Base-by-base conservation (phyloP, 225 moss, liverwort and hornwort species). In the Marchantia polymorpha region DNA sequence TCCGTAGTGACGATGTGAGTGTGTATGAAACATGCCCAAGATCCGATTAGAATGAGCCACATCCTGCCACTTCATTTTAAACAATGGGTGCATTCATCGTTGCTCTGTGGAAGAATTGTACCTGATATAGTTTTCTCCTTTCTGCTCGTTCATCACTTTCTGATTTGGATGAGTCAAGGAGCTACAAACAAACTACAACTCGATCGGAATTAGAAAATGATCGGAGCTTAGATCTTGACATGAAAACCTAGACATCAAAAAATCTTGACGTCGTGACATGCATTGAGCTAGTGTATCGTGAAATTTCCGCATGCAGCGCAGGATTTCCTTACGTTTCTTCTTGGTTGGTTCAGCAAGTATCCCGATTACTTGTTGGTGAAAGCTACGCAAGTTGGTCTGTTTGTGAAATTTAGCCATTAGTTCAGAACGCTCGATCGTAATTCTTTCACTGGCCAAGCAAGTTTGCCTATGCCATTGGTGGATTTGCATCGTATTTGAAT, bases 311-410 rank as follows among this genome's bases (percentile, higher is more conserved):
- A 69, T 86, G 82, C 90, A 95, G 94, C 90, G 64, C 86, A 86
- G 48, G 94, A 95, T 82, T 84, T 88, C 12, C 86, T 91, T 71
- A 80, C 77, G 8, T 95, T 95, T 82, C 82, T 95, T 79, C 73
- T 88, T 79, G 86, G 88, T 71, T 95, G 94, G 94, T 87, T 95
- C 85, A 74, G 67, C 48, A 88, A 90, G 75, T 95, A 90, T 64
- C 91, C 92, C 0, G 83, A 91, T 77, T 95, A 95, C 83, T 74
- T 82, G 74, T 51, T 9, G 91, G 94, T 29, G 94, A 93, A 86
- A 94, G 94, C 79, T 94, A 94, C 27, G 89, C 82, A 79, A 82
- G 85, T 85, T 64, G 22, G 39, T 46, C 0, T 31, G 13, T 6
- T 8, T 31, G 31, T 12, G n/a, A n/a, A n/a, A 64, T 25, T 64